These are phyloP conservation scores for Geotrichum restrictum DNA, from an alignment of 1,139 yeast genomes.

Conservation along the genomic window DNA sequence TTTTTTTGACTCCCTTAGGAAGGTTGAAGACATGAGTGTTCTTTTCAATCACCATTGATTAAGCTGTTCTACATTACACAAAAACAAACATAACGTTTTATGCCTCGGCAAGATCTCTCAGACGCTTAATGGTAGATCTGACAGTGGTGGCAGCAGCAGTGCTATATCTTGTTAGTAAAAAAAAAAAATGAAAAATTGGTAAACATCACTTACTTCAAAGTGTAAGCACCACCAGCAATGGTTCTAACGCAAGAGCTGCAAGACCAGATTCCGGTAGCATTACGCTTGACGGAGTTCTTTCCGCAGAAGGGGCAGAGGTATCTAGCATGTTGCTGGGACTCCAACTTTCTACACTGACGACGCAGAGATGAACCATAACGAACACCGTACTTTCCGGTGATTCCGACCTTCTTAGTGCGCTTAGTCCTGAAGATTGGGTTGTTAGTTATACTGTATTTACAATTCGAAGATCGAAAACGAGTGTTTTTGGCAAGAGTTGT, in stretches of 20 bases:
- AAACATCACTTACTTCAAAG: constrained; percentile 55
- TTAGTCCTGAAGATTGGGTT: constrained; percentile 62
- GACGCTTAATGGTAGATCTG: constrained; percentile 99
- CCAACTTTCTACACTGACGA: constrained; percentile 99
- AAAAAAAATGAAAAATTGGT: not conserved
- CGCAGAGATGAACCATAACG: constrained; percentile 99
- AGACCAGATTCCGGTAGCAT: constrained; percentile 98
- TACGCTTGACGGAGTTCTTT: constrained; percentile 96
- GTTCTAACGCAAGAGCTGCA: constrained; percentile 94
- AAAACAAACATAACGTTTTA: constrained; percentile 42
- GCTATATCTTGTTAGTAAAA: constrained; percentile 23
- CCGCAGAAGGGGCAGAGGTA: constrained; percentile 99
- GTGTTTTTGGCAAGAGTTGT: not conserved
- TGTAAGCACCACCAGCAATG: constrained; percentile 99
- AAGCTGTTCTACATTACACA: constrained; percentile 16
- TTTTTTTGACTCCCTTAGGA: too few relatives aligned
- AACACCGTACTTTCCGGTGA: constrained; percentile 99
- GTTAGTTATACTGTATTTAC: not conserved
- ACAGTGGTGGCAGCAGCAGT: constrained; percentile 99
- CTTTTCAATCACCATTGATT: constrained; percentile 9
- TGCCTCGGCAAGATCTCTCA: constrained; percentile 99
- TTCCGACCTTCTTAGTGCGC: constrained; percentile 99
- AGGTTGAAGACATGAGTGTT: not conserved
- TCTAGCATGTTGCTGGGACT: constrained; percentile 97
- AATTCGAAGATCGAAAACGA: too few relatives aligned